Base-by-base conservation (phyloP, 176 grass and related monocot genomes). In the Aechmea fasciata region DNA sequence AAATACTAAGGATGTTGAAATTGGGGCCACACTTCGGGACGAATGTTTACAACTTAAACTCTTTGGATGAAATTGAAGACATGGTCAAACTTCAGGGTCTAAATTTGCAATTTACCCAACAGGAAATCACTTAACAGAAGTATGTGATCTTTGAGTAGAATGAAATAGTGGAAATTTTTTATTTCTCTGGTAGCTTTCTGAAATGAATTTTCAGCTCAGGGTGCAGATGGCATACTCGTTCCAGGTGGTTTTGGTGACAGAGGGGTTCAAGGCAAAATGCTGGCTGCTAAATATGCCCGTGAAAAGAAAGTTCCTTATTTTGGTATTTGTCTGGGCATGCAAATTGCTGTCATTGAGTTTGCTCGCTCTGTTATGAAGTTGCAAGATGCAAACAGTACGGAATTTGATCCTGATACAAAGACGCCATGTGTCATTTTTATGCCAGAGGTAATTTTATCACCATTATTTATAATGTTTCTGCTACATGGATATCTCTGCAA, bases 251-350 rank as follows among this genome's bases (percentile, higher is more conserved):
- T 99, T 52, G 94, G 94, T 69, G 87, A 88, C 67, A 83, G 94
- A 81, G 94, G 94, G 23, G 94, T 99, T 50, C 72, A 85, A 49
- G 94, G 94, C 3, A 99, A 99, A 83, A 99, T 99, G 49, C 77
- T 99, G 70, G 94, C 94, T 11, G 94, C 94, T 71, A 99, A 90
- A 90, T 99, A 85, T 64, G 94, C 94, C 13, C 94, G 94, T 8
- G 84, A 90, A 70, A 90, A 85, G 7, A 81, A 85, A 74, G 78
- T 93, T 74, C 94, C 94, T 52, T 99, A 87, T 75, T 79, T 99
- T 12, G 94, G 94, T 50, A 99, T 99, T 79, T 99, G 94, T 82
- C 80, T 99, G 70, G 94, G 94, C 33, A 93, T 99, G 94, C 94
- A 99, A 85, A 87, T 93, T 73, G 89, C 94, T 8, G 89, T 99